Base-by-base conservation (phyloP, 352 stramenopile species). In the Aphanomyces astaci region DNA sequence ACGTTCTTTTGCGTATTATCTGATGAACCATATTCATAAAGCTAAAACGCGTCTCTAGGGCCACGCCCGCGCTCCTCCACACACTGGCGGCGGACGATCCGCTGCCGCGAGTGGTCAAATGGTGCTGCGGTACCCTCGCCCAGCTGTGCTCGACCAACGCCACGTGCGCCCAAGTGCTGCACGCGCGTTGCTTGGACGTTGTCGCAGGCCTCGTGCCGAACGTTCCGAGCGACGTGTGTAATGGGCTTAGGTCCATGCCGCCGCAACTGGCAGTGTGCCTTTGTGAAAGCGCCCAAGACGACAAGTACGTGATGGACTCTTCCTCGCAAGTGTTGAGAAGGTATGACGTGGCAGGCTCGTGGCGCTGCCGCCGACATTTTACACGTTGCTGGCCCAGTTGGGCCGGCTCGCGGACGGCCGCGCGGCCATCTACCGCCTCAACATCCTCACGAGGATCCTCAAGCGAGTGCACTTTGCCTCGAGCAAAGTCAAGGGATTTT, bases 361-460 rank as follows among this genome's bases (percentile, higher is more conserved):
- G 1, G 72, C 77, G n/a, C 75, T 91, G 17, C 81, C 82, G 17
- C 67, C 80, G 5, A 77, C 84, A 51, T 63, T 93, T 2, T 91
- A 83, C 45, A 87, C 80, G 3, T 72, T 93, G 1, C 32, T 93
- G 3, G 78, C 70, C 2, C 86, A 84, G 46, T 69, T 93, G 0
- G 90, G 84, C 73, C 73, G 75, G 4, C 75, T 93, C 30, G 66
- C 77, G 0, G 80, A 89, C 24, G 84, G 84, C 4, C 70, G 81
- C 30, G 73, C 62, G 10, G 82, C 77, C 0, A 66, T 93, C 25
- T 82, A 89, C 74, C 73, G 76, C 51, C 74, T 81, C 13, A 84
- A 90, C 25, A 75, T 89, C 0, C 57, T 93, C 0, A 81, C 82
- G 62, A 78, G 82, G 2, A 63, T 90, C 17, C 75, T 93, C n/a